Evolutionary conservation across 179 eudicot species (phyloP), one percentile per base, ranked within the genome.

Genomic region (Beta lomatogona): DNA sequence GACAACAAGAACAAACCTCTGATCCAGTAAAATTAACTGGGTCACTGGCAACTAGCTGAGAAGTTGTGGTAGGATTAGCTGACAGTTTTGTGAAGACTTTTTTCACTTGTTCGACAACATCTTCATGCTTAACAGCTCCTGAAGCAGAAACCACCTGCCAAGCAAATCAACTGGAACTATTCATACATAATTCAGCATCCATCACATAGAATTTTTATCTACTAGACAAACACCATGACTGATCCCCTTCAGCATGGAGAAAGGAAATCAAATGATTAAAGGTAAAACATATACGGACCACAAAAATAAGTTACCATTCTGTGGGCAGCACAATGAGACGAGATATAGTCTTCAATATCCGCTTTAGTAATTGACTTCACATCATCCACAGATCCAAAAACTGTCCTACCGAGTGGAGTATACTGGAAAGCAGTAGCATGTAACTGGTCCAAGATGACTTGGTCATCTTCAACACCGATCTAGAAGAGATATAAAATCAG

Each of bases 371-470:
- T 92, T 41, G 87, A 82, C 75, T 82, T 88, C 57, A 91, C 83
- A 82, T 86, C 87, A 61, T 87, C 74, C 82, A 87, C 90, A 76
- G 97, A 85, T 72, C 98, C 98, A 67, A 83, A 83, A 77, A 91
- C 80, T 71, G 97, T 82, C 86, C 91, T 89, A 77, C 94, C 98
- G 71, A 94, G 85, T 50, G 98, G 94, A 44, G 94, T 89, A 67
- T 91, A 85, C 83, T 94, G 98, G 85, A 94, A 94, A 8, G 98
- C 98, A 66, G 98, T 94, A 46, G 98, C 91, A 82, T 94, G 98
- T 68, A 94, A 76, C 74, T 94, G 98, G 76, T 94, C 98, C 28
- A 94, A 88, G 76, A 92, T 85, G 69, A 89, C 92, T 83, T 90
- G 89, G 74, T 91, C 98, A 14, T 86, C 84, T 80, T 83, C 86